Evolutionary conservation across 2,329 filamentous ascomycete genomes (phyloP).

Genomic region (Ophiostoma australiae): DNA sequence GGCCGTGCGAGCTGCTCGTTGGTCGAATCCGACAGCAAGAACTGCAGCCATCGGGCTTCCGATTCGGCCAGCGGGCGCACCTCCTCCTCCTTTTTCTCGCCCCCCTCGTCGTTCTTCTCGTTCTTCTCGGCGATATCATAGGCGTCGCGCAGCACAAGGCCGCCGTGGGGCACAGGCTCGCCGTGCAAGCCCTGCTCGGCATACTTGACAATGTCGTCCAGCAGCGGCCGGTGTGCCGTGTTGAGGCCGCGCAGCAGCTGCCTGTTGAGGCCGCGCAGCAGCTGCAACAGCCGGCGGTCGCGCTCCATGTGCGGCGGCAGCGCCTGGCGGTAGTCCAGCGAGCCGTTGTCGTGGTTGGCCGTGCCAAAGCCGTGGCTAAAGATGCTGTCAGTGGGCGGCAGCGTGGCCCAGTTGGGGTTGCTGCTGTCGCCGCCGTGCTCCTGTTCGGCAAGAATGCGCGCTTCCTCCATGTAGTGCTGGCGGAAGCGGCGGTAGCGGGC

Average conservation of each 20-base stretch:
- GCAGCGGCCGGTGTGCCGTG: constrained; percentile 32
- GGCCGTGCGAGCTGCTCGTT: constrained; percentile 29
- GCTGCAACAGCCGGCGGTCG: constrained; percentile 31
- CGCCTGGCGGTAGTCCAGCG: not conserved
- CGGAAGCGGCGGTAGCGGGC: constrained; percentile 24
- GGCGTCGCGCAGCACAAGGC: constrained; percentile 19
- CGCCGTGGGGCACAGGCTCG: not conserved
- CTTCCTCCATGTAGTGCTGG: constrained; percentile 25
- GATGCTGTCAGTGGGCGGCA: constrained; percentile 28
- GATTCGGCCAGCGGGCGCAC: constrained; percentile 28
- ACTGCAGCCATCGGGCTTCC: constrained; percentile 36
- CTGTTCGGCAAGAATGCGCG: constrained; percentile 20
- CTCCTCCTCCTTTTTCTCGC: accelerated
- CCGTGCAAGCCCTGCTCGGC: constrained; percentile 18
- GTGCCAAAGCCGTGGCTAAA: constrained; percentile 24
- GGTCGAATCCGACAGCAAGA: constrained; percentile 32
- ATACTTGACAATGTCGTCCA: constrained; percentile 29
- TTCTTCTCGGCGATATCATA: constrained; percentile 16
- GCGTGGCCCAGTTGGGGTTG: constrained; percentile 23
- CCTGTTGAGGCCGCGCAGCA: constrained; percentile 30
- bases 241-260: constrained; percentile 29
- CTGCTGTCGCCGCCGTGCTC: not conserved
- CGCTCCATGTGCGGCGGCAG: constrained; percentile 30
- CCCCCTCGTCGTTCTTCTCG: too few species aligned
- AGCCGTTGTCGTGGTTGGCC: constrained; percentile 10